Percentiles rank a stretch among this genome's conserved stretches.
Conservation (phyloP, 768 basidiomycete species). For the Punctularia strigosozonata region DNA sequence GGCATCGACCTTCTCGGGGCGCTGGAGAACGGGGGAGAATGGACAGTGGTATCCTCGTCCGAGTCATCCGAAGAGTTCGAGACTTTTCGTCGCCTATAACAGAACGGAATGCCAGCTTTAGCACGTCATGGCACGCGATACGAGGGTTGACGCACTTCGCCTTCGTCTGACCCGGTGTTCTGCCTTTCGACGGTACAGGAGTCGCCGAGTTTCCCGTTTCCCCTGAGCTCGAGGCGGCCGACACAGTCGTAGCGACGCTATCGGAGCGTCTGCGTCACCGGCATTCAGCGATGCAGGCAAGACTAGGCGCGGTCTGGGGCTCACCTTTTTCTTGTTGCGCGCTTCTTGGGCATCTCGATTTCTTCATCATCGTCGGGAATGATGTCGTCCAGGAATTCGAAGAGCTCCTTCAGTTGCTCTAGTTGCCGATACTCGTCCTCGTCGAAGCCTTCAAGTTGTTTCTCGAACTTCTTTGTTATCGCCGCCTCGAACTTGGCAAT, state of each 20-base stretch:
- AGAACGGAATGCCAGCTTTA: background rate
- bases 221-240: conserved; percentile 28
- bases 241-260: conserved; percentile 34
- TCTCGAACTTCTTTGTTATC: conserved; percentile 61
- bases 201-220: conserved; percentile 18
- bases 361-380: conserved; percentile 49
- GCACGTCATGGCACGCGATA: background rate
- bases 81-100: background rate
- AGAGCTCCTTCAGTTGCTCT: conserved; percentile 48
- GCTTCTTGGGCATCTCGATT: conserved; percentile 25
- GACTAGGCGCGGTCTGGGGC: conserved; percentile 12
- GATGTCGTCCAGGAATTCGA: conserved; percentile 63
- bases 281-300: background rate
- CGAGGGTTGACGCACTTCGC: background rate
- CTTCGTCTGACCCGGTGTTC: conserved; percentile 14
- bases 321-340: conserved; percentile 37
- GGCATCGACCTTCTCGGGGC: conserved; percentile 43
- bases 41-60: conserved; percentile 9
- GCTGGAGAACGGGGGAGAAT: conserved; percentile 15
- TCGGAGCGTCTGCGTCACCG: conserved; percentile 37
- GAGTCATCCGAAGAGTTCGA: conserved; percentile 6
- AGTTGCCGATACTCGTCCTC: conserved; percentile 62
- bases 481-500: conserved; percentile 56
- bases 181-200: conserved; percentile 16
- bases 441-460: conserved; percentile 57